phyloP scores from a whole-genome alignment of 306 rosid genomes.

The Cucurbita ficifolia region DNA sequence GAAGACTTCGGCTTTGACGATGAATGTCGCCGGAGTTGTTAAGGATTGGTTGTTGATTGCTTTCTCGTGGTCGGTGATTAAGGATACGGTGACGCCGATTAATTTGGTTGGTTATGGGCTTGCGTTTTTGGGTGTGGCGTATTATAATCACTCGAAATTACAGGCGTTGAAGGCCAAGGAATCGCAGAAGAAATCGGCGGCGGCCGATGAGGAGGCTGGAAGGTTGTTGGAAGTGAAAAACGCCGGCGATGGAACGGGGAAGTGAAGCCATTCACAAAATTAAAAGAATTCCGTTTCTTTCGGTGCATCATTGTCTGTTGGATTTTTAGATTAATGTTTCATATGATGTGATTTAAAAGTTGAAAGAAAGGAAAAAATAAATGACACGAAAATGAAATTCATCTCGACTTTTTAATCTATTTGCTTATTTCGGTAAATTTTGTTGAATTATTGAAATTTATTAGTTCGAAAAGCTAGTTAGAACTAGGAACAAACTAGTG shows the following conservation, averaged over 20 bases:
- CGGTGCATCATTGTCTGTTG: neutral
- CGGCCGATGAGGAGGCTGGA: conserved; percentile 40
- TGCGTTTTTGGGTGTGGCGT: conserved; percentile 53
- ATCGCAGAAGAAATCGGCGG: conserved; percentile 33
- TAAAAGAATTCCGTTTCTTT: too few species aligned
- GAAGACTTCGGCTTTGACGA: conserved; percentile 55
- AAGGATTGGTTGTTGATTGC: conserved; percentile 67
- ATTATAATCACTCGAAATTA: conserved; percentile 54
- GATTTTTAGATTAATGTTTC: neutral
- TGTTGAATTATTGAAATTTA: neutral
- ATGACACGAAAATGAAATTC: neutral
- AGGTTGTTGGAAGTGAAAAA: conserved; percentile 39
- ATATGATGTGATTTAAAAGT: neutral
- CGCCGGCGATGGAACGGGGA: conserved; percentile 32
- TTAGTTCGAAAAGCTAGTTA: neutral
- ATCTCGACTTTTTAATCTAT: neutral
- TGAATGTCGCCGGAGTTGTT: conserved; percentile 68
- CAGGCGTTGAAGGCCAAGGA: conserved; percentile 57
- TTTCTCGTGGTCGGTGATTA: conserved; percentile 57
- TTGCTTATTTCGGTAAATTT: neutral
- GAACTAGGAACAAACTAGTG: too few species aligned
- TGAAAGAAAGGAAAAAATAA: neutral
- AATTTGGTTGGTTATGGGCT: conserved; percentile 60
- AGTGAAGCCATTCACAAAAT: conserved; percentile 34
- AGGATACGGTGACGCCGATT: conserved; percentile 51